phyloP scores from a whole-genome alignment of 768 basidiomycete species.

The Pleurotus djamor region DNA sequence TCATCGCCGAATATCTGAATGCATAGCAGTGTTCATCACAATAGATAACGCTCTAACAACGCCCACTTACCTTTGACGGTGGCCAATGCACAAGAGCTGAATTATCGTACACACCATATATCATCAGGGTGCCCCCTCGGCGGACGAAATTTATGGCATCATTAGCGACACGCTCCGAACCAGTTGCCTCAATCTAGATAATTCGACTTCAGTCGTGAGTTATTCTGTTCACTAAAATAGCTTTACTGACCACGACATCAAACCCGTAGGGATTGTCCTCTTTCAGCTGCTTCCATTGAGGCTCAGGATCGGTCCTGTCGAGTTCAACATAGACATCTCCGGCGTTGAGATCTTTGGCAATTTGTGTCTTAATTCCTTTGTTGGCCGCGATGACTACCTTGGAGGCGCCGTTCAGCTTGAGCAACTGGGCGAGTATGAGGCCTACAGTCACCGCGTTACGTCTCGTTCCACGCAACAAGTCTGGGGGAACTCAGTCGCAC shows the following conservation, averaged over 20 bases:
- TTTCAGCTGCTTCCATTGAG: conserved; percentile 70
- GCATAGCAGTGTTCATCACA: neutral
- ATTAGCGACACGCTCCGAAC: conserved; percentile 69
- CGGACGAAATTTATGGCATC: conserved; percentile 75
- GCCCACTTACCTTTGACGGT: conserved; percentile 62
- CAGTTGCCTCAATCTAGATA: conserved; percentile 60
- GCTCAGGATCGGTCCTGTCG: conserved; percentile 57
- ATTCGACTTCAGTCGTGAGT: conserved; percentile 4
- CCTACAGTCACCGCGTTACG: conserved; percentile 17
- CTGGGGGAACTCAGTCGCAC: conserved; percentile 8
- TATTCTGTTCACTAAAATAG: too few relatives aligned
- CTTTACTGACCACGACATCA: conserved; percentile 1
- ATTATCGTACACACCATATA: conserved; percentile 79
- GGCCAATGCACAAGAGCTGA: conserved; percentile 68
- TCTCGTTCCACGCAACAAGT: too few relatives aligned
- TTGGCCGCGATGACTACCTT: conserved; percentile 72
- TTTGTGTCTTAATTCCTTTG: conserved; percentile 75
- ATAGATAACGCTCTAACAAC: neutral
- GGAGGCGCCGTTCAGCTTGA: conserved; percentile 73
- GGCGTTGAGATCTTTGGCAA: conserved; percentile 66
- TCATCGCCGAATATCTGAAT: conserved; percentile 10
- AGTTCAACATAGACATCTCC: conserved; percentile 77
- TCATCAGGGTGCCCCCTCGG: conserved; percentile 65
- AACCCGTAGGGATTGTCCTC: conserved; percentile 70
- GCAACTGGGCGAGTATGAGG: conserved; percentile 71